These are phyloP conservation scores for Acanthamoeba triangularis DNA, from an alignment of 208 protist genomes.

Conservation along the genomic window DNA sequence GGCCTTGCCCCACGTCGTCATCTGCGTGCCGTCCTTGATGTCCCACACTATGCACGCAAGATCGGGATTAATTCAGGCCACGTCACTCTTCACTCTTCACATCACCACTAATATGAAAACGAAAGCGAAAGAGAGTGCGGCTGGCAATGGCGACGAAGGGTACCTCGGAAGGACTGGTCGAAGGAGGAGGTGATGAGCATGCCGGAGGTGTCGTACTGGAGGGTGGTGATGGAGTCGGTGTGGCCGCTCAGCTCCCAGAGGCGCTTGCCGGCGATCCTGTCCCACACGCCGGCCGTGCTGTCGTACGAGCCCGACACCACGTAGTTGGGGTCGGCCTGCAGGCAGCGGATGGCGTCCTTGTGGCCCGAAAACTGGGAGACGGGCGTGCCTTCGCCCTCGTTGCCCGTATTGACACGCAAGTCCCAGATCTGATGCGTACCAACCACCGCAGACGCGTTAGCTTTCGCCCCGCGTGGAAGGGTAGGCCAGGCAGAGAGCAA, in stretches of 20 bases:
- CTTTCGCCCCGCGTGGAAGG: not conserved
- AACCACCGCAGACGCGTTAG: not conserved
- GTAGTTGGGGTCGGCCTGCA: conserved; percentile 49
- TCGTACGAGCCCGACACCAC: conserved; percentile 77
- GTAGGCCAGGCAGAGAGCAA: not conserved
- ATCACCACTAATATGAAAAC: not conserved
- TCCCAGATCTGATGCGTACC: conserved; percentile 1
- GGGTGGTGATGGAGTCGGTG: conserved; percentile 75
- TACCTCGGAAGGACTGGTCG: conserved; percentile 70
- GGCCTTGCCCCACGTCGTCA: conserved; percentile 54
- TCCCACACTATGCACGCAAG: conserved; percentile 3
- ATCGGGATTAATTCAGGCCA: not conserved
- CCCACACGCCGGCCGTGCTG: conserved; percentile 58
- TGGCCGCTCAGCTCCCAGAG: conserved; percentile 59
- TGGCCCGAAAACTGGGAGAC: conserved; percentile 58
- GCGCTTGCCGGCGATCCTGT: conserved; percentile 16
- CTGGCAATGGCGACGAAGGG: not conserved
- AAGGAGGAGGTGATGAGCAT: conserved; percentile 77
- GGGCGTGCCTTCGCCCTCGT: not conserved
- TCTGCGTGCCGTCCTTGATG: not conserved
- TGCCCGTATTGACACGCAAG: not conserved
- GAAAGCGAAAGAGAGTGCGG: not conserved
- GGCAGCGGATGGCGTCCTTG: conserved; percentile 73
- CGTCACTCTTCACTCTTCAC: not conserved
- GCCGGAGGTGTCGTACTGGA: conserved; percentile 66